Evolutionary conservation across 768 basidiomycete species (phyloP).

Genomic region (Sporobolomyces roseus): DNA sequence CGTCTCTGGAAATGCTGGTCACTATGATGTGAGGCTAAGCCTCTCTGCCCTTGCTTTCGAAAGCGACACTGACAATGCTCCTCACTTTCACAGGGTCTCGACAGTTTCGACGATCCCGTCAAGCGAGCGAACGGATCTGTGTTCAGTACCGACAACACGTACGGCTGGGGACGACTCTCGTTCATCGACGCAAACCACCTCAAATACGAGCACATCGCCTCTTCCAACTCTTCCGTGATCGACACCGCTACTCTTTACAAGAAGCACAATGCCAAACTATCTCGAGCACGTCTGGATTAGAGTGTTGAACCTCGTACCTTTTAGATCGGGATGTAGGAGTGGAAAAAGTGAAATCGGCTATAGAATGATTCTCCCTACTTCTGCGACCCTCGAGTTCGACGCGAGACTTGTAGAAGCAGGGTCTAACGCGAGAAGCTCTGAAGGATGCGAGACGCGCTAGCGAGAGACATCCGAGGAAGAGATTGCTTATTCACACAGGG

Average conservation of each 20-base stretch:
- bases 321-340: too few relatives aligned
- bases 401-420: too few relatives aligned
- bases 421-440: too few relatives aligned
- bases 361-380: too few relatives aligned
- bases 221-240: constrained; percentile 26
- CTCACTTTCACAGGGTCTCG: constrained; percentile 13
- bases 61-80: too few relatives aligned
- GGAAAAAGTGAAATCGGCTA: too few relatives aligned
- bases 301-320: too few relatives aligned
- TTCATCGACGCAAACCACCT: constrained; percentile 31
- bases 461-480: too few relatives aligned
- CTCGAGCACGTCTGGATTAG: too few relatives aligned
- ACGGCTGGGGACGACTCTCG: constrained; percentile 26
- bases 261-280: constrained; percentile 10
- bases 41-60: background rate
- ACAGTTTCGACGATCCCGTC: constrained; percentile 13
- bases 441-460: too few relatives aligned
- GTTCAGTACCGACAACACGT: constrained; percentile 14
- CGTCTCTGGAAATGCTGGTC: constrained; percentile 18
- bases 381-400: too few relatives aligned
- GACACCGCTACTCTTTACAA: constrained; percentile 32
- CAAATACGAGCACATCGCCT: constrained; percentile 22
- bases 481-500: too few relatives aligned
- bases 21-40: constrained; percentile 20
- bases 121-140: background rate